Conservation (phyloP, 345 rosid genomes). For the Salix purpurea region DNA sequence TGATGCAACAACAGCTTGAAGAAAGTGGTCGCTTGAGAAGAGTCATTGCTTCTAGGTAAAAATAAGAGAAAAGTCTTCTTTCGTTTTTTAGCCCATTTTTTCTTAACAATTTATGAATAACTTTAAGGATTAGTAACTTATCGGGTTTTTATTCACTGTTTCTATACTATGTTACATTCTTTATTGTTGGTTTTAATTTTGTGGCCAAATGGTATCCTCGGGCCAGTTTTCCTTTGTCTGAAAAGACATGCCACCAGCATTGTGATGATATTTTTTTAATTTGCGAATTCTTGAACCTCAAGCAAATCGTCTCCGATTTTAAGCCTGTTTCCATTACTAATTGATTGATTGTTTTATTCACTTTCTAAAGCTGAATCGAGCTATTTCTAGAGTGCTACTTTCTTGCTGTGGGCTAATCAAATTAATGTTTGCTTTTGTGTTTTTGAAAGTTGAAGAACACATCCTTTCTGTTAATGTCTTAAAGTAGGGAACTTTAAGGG, state of each 20-base stretch:
- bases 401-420: neutral
- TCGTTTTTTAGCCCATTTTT: neutral
- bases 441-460: neutral
- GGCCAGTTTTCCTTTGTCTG: neutral
- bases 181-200: neutral
- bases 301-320: neutral
- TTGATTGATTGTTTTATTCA: neutral
- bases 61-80: neutral
- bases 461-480: neutral
- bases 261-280: neutral
- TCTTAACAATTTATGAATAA: neutral
- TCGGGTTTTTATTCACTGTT: neutral
- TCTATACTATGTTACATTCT: neutral
- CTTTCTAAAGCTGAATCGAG: neutral
- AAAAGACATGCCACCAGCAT: neutral
- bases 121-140: neutral
- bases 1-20: slow-evolving; percentile 85
- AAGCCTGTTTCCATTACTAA: neutral
- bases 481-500: neutral
- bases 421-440: neutral
- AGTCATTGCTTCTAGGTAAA: slow-evolving; percentile 71
- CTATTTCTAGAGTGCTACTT: neutral
- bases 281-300: neutral
- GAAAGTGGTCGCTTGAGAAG: slow-evolving; percentile 79
- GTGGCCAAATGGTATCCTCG: neutral